phyloP scores from a whole-genome alignment of 805 yeast species.

The Candida manassasensis region DNA sequence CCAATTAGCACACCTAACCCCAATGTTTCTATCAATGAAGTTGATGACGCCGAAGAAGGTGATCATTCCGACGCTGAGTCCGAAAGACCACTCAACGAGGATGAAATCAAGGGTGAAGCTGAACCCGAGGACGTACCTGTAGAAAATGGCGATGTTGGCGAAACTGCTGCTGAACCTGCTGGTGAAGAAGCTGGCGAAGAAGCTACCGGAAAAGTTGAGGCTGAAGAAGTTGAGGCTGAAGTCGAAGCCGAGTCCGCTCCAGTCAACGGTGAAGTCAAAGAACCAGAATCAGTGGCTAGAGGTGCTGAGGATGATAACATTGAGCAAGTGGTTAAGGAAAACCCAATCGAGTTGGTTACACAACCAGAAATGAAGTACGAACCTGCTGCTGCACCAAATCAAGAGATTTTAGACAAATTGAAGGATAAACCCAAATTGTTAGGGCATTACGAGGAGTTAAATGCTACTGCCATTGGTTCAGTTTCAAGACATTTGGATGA shows the following conservation, averaged over 20 bases:
- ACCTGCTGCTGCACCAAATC: constrained; percentile 34
- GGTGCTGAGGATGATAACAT: constrained; percentile 26
- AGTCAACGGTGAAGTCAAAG: constrained; percentile 11
- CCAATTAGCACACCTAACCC: constrained; percentile 7
- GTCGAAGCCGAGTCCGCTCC: constrained; percentile 7
- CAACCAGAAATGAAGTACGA: constrained; percentile 30
- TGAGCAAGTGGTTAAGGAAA: constrained; percentile 21
- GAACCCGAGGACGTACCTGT: constrained; percentile 8
- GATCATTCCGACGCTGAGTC: constrained; percentile 9
- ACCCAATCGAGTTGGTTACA: constrained; percentile 31
- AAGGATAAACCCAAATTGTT: constrained; percentile 47
- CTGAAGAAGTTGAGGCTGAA: constrained; percentile 12
- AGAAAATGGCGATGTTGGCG: too few relatives aligned
- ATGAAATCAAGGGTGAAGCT: constrained; percentile 16
- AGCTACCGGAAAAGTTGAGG: constrained; percentile 7
- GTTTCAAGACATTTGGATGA: constrained; percentile 42
- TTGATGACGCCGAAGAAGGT: constrained; percentile 11
- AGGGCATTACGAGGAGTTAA: constrained; percentile 45
- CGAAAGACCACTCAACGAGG: constrained; percentile 12
- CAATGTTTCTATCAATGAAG: too few relatives aligned
- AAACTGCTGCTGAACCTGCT: constrained; percentile 10
- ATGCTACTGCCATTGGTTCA: constrained; percentile 43
- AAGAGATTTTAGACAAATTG: constrained; percentile 32
- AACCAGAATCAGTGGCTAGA: constrained; percentile 7
- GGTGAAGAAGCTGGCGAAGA: constrained; percentile 9